Evolutionary conservation across 345 rosid genomes (phyloP).

Genomic region (Combretum micranthum): DNA sequence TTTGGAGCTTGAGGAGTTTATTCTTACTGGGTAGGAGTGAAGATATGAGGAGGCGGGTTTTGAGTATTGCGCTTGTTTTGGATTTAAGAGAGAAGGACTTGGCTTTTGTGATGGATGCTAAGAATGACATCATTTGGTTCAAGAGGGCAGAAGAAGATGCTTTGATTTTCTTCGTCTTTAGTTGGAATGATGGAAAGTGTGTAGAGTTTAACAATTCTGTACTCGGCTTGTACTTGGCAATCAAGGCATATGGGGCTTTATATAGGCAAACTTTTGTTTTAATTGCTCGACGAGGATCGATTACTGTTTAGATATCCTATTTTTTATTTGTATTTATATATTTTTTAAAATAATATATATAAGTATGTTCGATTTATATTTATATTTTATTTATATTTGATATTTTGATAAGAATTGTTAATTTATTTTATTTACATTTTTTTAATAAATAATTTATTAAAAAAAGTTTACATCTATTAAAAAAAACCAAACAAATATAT

Average conservation of each 20-base stretch:
- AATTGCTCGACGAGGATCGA: too few species aligned
- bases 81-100: constrained; percentile 49
- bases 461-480: background rate
- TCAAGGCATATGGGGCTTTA: too few species aligned
- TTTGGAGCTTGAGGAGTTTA: constrained; percentile 41
- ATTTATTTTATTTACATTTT: background rate
- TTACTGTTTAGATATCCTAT: too few species aligned
- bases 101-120: constrained; percentile 27
- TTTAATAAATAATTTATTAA: background rate
- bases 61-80: constrained; percentile 44
- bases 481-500: too few species aligned
- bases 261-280: too few species aligned
- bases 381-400: too few species aligned
- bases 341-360: too few species aligned
- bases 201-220: too few species aligned
- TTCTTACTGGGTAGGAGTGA: constrained; percentile 52
- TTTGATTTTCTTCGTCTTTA: constrained; percentile 17
- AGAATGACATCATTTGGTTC: constrained; percentile 31
- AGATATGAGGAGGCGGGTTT: constrained; percentile 51
- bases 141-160: constrained; percentile 33
- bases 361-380: too few species aligned
- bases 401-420: too few species aligned
- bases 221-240: background rate
- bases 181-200: background rate
- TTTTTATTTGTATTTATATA: too few species aligned